phyloP scores from a whole-genome alignment of 305 asterid species.

The Solanum hybrid region DNA sequence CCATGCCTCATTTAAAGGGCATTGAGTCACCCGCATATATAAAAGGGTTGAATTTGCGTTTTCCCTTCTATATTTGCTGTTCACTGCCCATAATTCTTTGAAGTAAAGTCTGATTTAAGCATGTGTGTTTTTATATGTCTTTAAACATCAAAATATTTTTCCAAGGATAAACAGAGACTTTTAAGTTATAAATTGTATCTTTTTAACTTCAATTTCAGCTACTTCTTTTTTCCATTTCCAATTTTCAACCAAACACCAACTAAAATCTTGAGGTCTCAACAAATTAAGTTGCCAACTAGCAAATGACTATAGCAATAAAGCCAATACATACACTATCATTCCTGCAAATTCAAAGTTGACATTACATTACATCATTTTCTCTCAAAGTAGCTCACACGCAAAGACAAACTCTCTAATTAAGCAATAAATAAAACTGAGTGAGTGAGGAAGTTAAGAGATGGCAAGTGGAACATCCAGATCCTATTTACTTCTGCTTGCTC shows the following conservation, averaged over 20 bases:
- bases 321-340: not conserved
- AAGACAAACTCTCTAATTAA: not conserved
- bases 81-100: not conserved
- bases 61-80: not conserved
- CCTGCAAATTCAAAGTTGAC: not conserved
- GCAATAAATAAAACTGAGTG: not conserved
- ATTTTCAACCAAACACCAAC: not conserved
- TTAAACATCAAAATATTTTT: not conserved
- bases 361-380: not conserved
- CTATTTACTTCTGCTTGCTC: conserved; percentile 19
- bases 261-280: not conserved
- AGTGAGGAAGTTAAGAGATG: not conserved
- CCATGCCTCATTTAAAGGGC: too few species aligned
- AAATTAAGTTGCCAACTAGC: not conserved
- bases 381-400: not conserved
- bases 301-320: not conserved
- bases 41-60: not conserved
- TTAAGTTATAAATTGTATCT: not conserved
- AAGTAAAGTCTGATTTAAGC: not conserved
- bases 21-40: not conserved
- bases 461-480: not conserved
- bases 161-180: not conserved
- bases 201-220: not conserved
- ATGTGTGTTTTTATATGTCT: not conserved
- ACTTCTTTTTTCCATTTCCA: not conserved